Base-by-base conservation (phyloP, 2,329 filamentous ascomycete genomes). In the Arthrobotrys musiformis region DNA sequence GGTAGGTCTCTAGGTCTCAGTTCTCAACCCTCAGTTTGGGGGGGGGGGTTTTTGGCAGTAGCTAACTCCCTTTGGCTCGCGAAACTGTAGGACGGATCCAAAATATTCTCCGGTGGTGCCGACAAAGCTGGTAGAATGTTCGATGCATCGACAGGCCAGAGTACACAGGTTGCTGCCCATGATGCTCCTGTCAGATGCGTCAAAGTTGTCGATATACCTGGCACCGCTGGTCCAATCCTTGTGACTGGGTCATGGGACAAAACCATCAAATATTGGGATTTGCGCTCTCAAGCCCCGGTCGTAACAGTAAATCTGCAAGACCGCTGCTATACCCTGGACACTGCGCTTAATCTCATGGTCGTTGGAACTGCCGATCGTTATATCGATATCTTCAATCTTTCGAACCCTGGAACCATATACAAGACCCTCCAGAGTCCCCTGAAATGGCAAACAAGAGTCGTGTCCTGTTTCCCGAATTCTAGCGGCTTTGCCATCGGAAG, bases 391-490 rank as follows among this genome's bases (percentile, higher is more conserved):
- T 87, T 99, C 85, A 93, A 97, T 84, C 89, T 99, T 68, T 90
- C 91, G 82, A 91, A 96, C 78, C 95, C 95, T 2, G 89, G 89
- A 64, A 93, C 93, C 81, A 93, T 97, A 84, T 97, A 97, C 89
- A 99, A 99, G 88, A 94, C 93, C 8, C 88, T 97, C 61, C 93
- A 97, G 85, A 97, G 93, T 82, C 95, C 95, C 2, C 88, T 99
- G 50, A 99, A 99, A 86, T 99, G 94, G 93, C 95, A 99, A 87
- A 99, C 95, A 1, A 88, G 94, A 73, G 93, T 96, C 11, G 92
- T 98, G 62, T 95, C 92, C 85, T 98, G 94, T 86, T 99, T 99
- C 83, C 90, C 91, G 13, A 94, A 99, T 83, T 92, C 93, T 5
- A 90, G 90, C 0, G 95, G 95, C 4, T 99, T 97, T 82, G 95